Conservation (phyloP, 2,329 filamentous ascomycete genomes). For the Cadophora sp. region DNA sequence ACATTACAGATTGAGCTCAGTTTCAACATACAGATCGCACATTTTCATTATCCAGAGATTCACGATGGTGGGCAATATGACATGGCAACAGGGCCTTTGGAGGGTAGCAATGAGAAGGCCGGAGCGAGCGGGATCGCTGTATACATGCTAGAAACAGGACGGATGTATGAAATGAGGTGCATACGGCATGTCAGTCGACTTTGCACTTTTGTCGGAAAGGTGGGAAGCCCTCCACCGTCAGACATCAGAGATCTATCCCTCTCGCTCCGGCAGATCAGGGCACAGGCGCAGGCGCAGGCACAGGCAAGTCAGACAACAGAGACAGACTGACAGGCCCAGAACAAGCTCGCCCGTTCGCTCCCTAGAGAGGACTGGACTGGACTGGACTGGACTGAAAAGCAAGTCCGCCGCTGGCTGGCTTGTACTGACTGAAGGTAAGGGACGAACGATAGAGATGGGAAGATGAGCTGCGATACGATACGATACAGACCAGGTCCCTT, state of each 20-base stretch:
- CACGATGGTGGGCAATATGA: constrained; percentile 5
- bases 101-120: constrained; percentile 15
- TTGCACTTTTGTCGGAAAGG: constrained; percentile 30
- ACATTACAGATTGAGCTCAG: constrained; percentile 13
- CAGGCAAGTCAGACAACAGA: constrained; percentile 8
- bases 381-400: too few species aligned
- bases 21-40: constrained; percentile 4
- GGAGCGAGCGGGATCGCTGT: constrained; percentile 23
- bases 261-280: constrained; percentile 39
- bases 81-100: constrained; percentile 15
- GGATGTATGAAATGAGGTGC: constrained; percentile 30
- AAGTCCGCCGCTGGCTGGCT: not conserved
- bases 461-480: constrained; percentile 23
- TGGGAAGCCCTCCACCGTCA: constrained; percentile 26
- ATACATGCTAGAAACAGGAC: constrained; percentile 13
- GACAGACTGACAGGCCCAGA: not conserved
- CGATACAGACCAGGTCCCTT: constrained; percentile 24
- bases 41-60: constrained; percentile 8
- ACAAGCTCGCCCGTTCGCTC: constrained; percentile 2
- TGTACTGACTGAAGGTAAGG: too few species aligned
- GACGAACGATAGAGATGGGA: not conserved
- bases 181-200: constrained; percentile 22
- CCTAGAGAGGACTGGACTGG: constrained; percentile 9
- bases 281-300: constrained; percentile 10
- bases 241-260: constrained; percentile 9